Evolutionary conservation across 768 basidiomycete species (phyloP), one percentile per base, ranked within the genome.

Genomic region (Inosperma sp.): DNA sequence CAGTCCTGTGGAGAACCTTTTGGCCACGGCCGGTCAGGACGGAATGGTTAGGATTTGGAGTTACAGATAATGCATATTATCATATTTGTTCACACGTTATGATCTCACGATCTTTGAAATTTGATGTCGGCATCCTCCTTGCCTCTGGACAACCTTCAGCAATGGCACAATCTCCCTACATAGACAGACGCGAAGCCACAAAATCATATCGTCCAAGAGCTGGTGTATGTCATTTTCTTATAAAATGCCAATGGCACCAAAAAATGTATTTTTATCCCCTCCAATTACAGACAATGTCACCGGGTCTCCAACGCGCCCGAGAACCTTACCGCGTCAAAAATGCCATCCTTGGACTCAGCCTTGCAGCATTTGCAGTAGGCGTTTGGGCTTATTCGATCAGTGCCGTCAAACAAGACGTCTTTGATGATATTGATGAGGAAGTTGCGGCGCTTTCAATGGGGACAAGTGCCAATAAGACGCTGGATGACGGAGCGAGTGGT

Each of bases 351-450:
- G 95, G 94, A 7, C 55, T 83, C 37, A 61, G 74, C 3, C 76
- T 97, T 36, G 77, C 81, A 22, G 76, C 78, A 0, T 94, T 96
- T 63, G 84, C 81, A 23, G 78, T 81, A 12, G 86, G 84, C 22
- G 83, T 96, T 7, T 98, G 91, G 81, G 76, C 83, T 4, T 98
- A 97, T 70, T 93, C 93, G 14, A 95, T 98, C 62, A 80, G 82
- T 25, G 93, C 93, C 23, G 93, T 97, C 49, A 92, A 87, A 62
- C 93, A 97, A 62, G 93, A 96, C 64, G 83, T 87, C 33, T 96
- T 95, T 63, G 83, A 86, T 57, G 90, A 92, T 64, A 76, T 90
- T 34, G 88, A 90, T 59, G 86, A 88, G 55, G 86, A 88, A 62
- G 89, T 83, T 23, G 46, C 46, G 3, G 46, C 25, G 17, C 46